A percentile compares a stretch with the other conserved stretches of the same genome.
Conservation (phyloP, 768 basidiomycete genomes). For the Pulveroboletus sp. region DNA sequence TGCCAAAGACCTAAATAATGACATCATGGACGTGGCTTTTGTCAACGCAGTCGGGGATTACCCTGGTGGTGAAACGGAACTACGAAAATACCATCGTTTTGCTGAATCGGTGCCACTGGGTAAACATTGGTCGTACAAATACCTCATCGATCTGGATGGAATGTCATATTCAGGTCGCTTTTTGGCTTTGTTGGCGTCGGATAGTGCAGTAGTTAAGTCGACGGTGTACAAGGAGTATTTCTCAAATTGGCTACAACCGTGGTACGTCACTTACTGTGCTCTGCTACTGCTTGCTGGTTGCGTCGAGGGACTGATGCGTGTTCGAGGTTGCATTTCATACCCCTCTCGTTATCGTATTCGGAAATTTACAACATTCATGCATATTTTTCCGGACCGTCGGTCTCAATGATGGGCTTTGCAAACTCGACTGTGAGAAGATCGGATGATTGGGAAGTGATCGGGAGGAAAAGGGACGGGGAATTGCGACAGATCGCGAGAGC, state of each 20-base stretch:
- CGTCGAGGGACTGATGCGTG: not conserved
- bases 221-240: slow-evolving; percentile 92
- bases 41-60: slow-evolving; percentile 75
- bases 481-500: slow-evolving; percentile 83
- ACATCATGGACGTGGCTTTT: slow-evolving; percentile 88
- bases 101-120: slow-evolving; percentile 77
- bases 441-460: slow-evolving; percentile 29
- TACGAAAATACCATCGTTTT: slow-evolving; percentile 66
- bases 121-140: slow-evolving; percentile 91
- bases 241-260: slow-evolving; percentile 90
- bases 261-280: slow-evolving; percentile 40
- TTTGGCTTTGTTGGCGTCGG: slow-evolving; percentile 79
- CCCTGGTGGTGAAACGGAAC: slow-evolving; percentile 68
- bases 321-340: slow-evolving; percentile 90
- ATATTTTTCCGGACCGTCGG: slow-evolving; percentile 86
- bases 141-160: slow-evolving; percentile 89
- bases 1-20: slow-evolving; percentile 59
- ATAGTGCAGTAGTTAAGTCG: slow-evolving; percentile 86
- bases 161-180: slow-evolving; percentile 94
- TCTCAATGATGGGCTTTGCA: slow-evolving; percentile 50
- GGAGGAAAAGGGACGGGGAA: slow-evolving; percentile 64
- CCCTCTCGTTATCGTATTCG: slow-evolving; percentile 78
- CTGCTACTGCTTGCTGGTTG: not conserved
- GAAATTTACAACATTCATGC: slow-evolving; percentile 94
- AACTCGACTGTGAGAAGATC: slow-evolving; percentile 43